These are phyloP conservation scores for Massospora cicadina DNA, from an alignment of 371 early-diverging fungal species.

Conservation along the genomic window DNA sequence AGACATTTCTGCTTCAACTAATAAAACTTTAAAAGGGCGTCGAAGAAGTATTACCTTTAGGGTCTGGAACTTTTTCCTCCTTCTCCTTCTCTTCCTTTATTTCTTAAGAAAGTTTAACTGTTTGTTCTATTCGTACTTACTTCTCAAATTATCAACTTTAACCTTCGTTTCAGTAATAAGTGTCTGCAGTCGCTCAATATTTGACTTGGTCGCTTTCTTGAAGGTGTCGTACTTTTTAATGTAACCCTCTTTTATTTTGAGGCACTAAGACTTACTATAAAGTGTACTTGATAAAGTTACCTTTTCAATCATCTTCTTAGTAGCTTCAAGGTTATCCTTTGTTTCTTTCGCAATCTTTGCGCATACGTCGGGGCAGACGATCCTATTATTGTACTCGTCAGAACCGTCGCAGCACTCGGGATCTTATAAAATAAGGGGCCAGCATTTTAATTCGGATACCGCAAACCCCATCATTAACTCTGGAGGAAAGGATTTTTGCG, in stretches of 20 bases:
- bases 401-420: conserved; percentile 87
- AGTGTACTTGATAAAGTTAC: not conserved
- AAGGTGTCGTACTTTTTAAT: not conserved
- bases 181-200: conserved; percentile 16
- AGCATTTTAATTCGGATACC: conserved; percentile 22
- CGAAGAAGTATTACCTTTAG: conserved; percentile 3
- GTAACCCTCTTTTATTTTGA: conserved; percentile 1
- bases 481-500: conserved; percentile 38
- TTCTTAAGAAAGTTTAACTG: conserved; percentile 5
- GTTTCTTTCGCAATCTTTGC: conserved; percentile 24
- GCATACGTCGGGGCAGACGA: conserved; percentile 57
- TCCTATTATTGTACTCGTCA: conserved; percentile 48
- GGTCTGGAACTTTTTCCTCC: conserved; percentile 11
- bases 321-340: not conserved
- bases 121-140: not conserved
- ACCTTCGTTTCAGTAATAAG: conserved; percentile 20
- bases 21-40: not conserved
- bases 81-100: conserved; percentile 18
- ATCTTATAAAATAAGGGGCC: conserved; percentile 23
- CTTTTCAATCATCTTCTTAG: not conserved
- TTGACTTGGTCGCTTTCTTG: not conserved
- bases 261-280: conserved; percentile 1
- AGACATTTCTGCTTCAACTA: conserved; percentile 12
- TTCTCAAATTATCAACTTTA: conserved; percentile 17
- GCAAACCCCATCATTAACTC: conserved; percentile 87